Percentiles rank a stretch among this genome's conserved stretches.
Conservation (phyloP, 495 filamentous ascomycete genomes). For the Aspergillus ellipticus region DNA sequence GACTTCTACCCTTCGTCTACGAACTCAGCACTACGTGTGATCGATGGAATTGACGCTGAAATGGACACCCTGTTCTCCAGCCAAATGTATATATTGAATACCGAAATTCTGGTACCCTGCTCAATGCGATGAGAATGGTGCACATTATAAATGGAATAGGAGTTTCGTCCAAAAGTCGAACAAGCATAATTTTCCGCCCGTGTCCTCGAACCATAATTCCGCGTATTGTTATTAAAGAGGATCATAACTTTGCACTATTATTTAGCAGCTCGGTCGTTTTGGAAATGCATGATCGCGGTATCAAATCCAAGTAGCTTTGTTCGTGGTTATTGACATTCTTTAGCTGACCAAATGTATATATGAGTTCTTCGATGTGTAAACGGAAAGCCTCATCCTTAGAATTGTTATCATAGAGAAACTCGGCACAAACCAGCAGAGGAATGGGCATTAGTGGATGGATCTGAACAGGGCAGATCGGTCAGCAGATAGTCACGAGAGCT, state of each 20-base stretch:
- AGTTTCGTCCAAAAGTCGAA: too few relatives aligned
- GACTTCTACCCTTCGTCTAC: too few relatives aligned
- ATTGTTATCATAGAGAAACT: conserved; percentile 12
- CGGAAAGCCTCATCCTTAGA: conserved; percentile 7
- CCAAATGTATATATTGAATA: too few relatives aligned
- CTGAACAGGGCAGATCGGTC: neutral
- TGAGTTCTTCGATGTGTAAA: conserved; percentile 8
- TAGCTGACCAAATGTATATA: conserved; percentile 9
- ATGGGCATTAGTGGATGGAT: conserved; percentile 20
- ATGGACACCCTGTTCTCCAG: too few relatives aligned
- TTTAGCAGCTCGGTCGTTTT: conserved; percentile 2
- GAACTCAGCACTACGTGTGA: too few relatives aligned
- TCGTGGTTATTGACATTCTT: conserved; percentile 22
- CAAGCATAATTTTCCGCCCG: too few relatives aligned
- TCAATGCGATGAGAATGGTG: too few relatives aligned
- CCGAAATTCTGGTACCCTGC: too few relatives aligned
- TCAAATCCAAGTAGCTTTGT: conserved; percentile 20
- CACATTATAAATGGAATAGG: too few relatives aligned
- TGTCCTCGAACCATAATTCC: too few relatives aligned
- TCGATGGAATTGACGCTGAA: too few relatives aligned
- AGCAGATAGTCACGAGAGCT: neutral
- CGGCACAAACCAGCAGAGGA: conserved; percentile 12
- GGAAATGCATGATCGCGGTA: conserved; percentile 16
- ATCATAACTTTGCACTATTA: neutral
- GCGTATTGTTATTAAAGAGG: neutral